These are phyloP conservation scores for Gaultheria prostrata DNA, from an alignment of 148 eudicot species.

Conservation along the genomic window DNA sequence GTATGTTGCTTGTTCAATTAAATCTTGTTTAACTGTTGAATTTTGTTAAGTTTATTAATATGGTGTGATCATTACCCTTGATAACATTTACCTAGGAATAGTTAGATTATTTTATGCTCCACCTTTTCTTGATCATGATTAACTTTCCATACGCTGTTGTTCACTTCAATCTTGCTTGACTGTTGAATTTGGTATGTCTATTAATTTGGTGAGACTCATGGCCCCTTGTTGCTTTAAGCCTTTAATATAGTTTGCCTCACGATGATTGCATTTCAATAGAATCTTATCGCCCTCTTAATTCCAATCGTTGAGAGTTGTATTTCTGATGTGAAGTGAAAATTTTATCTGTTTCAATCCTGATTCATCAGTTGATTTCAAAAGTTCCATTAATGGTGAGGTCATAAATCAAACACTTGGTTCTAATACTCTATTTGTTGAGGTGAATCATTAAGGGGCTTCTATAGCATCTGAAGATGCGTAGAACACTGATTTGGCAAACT, in stretches of 20 bases:
- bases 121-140: not conserved
- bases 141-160: not conserved
- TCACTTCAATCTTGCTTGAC: not conserved
- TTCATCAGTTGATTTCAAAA: not conserved
- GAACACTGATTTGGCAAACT: not conserved
- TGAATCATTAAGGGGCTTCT: not conserved
- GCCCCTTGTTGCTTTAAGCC: not conserved
- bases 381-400: not conserved
- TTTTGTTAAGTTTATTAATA: not conserved
- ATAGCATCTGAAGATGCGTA: not conserved
- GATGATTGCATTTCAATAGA: not conserved
- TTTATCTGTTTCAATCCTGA: not conserved
- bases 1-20: not conserved
- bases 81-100: not conserved
- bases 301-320: not conserved
- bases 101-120: not conserved
- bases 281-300: not conserved
- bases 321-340: not conserved
- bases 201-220: conserved; percentile 1
- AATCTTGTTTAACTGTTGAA: not conserved
- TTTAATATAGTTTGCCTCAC: not conserved
- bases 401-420: not conserved
- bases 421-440: not conserved
- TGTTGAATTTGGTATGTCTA: conserved; percentile 2
- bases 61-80: not conserved